Evolutionary conservation across 2,329 filamentous ascomycete genomes (phyloP).

Genomic region (Fonsecaea multimorphosa): DNA sequence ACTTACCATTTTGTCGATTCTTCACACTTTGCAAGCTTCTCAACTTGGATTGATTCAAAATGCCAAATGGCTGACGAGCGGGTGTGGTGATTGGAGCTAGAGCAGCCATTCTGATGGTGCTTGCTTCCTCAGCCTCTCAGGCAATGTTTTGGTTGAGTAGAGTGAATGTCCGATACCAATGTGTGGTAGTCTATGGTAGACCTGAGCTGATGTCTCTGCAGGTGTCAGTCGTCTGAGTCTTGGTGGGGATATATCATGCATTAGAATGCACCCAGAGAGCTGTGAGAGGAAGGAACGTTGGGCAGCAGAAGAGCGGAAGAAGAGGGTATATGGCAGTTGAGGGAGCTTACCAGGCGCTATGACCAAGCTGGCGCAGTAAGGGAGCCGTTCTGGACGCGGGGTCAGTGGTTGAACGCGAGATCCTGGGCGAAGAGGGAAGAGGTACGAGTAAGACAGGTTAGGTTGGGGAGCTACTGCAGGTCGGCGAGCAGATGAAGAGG

Average conservation of each 20-base stretch:
- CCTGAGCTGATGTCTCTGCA: background rate
- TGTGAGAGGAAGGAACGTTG: constrained; percentile 19
- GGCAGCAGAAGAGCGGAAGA: constrained; percentile 13
- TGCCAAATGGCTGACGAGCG: constrained; percentile 44
- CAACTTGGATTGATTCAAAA: constrained; percentile 43
- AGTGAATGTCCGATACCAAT: constrained; percentile 2
- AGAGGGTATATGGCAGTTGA: constrained; percentile 29
- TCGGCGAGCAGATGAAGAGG: constrained; percentile 10
- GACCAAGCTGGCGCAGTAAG: constrained; percentile 28
- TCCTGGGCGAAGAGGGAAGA: constrained; percentile 27
- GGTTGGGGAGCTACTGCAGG: constrained; percentile 37
- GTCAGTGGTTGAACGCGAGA: constrained; percentile 28
- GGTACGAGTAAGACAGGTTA: constrained; percentile 23
- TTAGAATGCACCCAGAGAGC: constrained; percentile 10
- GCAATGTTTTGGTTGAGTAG: background rate
- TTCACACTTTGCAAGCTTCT: constrained; percentile 44
- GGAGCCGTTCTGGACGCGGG: constrained; percentile 32
- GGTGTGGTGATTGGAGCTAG: constrained; percentile 40
- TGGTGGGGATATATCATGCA: constrained; percentile 8
- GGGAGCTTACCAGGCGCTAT: constrained; percentile 20
- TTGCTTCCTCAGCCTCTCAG: background rate
- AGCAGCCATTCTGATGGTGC: constrained; percentile 40
- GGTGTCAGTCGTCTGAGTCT: constrained; percentile 11
- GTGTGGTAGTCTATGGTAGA: background rate
- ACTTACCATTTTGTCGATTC: constrained; percentile 57